Base-by-base conservation (phyloP, 2,329 filamentous ascomycete species). In the Talaromyces sp. region DNA sequence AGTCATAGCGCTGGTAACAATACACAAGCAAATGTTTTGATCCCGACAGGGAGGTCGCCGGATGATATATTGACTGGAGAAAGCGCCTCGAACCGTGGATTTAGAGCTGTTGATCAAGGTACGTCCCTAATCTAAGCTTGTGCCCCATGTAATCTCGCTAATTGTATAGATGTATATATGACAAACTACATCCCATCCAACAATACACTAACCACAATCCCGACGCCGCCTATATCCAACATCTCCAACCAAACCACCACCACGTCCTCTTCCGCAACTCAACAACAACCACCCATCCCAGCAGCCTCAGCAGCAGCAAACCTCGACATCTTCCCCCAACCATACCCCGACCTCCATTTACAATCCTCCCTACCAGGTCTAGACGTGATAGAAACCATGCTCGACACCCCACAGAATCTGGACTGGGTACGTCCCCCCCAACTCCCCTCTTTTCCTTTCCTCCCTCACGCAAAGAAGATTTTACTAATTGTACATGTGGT, bases 331-430 rank as follows among this genome's bases (percentile, higher is more conserved):
- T 61, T 45, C 31, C 38, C 53, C 22, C 38, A 25, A 17, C 3
- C 61, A 67, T 58, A 64, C 62, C 29, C 65, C 11, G 34, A 59
- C 25, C 15, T 53, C 2, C 49, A 53, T 5, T 27, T 59, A 2
- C 59, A 69, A 49, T 58, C 67, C 29, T 53, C 65, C 6, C 65
- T 59, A 22, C 13, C 45, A 27, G 45, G 70, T 6, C 61, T 76
- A 5, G 73, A 70, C 22, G 69, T 76, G 0, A 76, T 77, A 60
- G 73, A 72, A 38, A 73, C 73, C 17, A 77, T 77, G 75, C 69
- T 77, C 15, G 72, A 72, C 34, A 68, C 71, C 1, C 74, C 75
- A 10, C 69, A 68, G 38, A 73, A 72, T 63, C 59, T 77, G 19
- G 71, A 77, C 67, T 77, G 75, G 75, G 75, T 77, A 70, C 68